Evolutionary conservation across 2,329 filamentous ascomycete genomes (phyloP).

Genomic region (Xylariales sp.): DNA sequence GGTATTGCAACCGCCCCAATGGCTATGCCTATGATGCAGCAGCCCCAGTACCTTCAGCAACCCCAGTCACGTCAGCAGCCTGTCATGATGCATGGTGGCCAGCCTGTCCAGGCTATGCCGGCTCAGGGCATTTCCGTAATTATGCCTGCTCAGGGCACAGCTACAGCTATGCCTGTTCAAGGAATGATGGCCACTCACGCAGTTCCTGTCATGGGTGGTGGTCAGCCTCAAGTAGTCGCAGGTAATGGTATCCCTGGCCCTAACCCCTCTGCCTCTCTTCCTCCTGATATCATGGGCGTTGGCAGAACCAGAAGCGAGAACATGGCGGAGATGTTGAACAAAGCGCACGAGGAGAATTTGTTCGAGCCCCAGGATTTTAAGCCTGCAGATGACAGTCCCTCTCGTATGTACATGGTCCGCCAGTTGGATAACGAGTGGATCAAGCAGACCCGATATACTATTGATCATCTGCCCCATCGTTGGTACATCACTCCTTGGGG

Average conservation of each 20-base stretch:
- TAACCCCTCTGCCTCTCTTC: not conserved
- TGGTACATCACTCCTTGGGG: constrained; percentile 57
- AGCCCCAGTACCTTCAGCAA: constrained; percentile 1
- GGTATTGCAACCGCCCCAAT: constrained; percentile 17
- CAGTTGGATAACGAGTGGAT: constrained; percentile 58
- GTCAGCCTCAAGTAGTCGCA: constrained; percentile 5
- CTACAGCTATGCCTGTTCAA: constrained; percentile 6
- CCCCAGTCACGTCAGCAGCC: constrained; percentile 14
- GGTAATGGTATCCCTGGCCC: constrained; percentile 10
- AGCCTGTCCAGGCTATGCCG: constrained; percentile 4
- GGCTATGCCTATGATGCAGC: constrained; percentile 17
- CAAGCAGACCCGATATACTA: constrained; percentile 53
- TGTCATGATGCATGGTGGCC: constrained; percentile 10
- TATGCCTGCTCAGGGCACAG: not conserved
- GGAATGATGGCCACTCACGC: constrained; percentile 1
- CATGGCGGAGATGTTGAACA: constrained; percentile 41
- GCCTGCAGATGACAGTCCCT: constrained; percentile 55
- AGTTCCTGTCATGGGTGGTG: constrained; percentile 2
- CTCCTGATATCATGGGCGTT: constrained; percentile 46
- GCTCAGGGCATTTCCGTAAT: no score
- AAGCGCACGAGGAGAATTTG: constrained; percentile 44
- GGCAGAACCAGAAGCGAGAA: constrained; percentile 47
- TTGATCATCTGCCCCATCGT: constrained; percentile 53
- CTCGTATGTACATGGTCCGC: constrained; percentile 56
- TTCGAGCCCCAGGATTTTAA: constrained; percentile 59